Conservation (phyloP, 2,329 filamentous ascomycete species). For the Dactylonectria macrodidyma region DNA sequence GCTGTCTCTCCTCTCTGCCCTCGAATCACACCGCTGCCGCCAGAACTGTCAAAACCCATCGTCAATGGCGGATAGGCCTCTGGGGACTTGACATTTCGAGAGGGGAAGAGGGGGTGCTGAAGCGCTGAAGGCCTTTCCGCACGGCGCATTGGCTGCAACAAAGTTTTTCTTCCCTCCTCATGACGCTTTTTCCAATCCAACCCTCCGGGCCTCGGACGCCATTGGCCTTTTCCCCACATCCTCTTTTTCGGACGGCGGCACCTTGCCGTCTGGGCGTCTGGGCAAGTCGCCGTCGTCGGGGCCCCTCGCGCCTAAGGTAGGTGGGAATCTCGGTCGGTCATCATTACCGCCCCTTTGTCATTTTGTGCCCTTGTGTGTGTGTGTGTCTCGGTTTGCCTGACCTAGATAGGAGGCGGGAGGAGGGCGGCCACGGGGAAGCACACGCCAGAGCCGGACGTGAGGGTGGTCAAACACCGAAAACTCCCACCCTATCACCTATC, state of each 20-base stretch:
- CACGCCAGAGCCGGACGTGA: background rate
- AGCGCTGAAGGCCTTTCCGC: slow-evolving; percentile 27
- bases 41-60: slow-evolving; percentile 31
- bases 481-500: slow-evolving; percentile 6
- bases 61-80: slow-evolving; percentile 38
- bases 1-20: slow-evolving; percentile 21
- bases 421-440: background rate
- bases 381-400: background rate
- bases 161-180: slow-evolving; percentile 32
- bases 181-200: slow-evolving; percentile 44
- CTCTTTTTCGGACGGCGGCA: slow-evolving; percentile 24
- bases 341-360: slow-evolving; percentile 2
- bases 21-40: slow-evolving; percentile 40
- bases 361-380: too few relatives aligned
- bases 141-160: slow-evolving; percentile 27
- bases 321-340: background rate
- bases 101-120: slow-evolving; percentile 14
- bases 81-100: slow-evolving; percentile 32
- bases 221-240: slow-evolving; percentile 46
- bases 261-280: background rate
- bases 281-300: background rate
- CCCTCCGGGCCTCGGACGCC: slow-evolving; percentile 36
- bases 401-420: background rate
- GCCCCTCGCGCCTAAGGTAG: background rate
- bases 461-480: slow-evolving; percentile 5